Evolutionary conservation across 148 eudicot genomes (phyloP).

Genomic region (Cornus kousa): DNA sequence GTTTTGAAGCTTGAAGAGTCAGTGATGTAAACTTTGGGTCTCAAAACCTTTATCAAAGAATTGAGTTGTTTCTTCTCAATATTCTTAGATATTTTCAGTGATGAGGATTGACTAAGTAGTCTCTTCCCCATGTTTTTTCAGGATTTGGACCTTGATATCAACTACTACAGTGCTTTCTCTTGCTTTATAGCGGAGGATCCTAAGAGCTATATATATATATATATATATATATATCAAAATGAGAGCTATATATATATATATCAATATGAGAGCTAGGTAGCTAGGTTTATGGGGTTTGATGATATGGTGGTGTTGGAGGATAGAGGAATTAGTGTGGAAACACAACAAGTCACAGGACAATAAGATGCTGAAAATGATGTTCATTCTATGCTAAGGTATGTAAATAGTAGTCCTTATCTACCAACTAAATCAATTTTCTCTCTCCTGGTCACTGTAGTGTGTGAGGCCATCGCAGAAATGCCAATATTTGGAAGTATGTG

Average conservation of each 20-base stretch:
- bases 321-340: not conserved
- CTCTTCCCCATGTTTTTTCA: slow-evolving; percentile 14
- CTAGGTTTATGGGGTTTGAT: not conserved
- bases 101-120: slow-evolving; percentile 4
- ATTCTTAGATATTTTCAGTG: slow-evolving; percentile 17
- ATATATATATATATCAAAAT: too few species aligned
- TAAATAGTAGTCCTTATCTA: slow-evolving; percentile 12
- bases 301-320: not conserved
- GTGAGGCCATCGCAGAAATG: not conserved
- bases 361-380: slow-evolving; percentile 18
- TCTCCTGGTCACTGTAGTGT: slow-evolving; percentile 2
- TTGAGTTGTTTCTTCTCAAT: slow-evolving; percentile 22
- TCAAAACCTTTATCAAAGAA: slow-evolving; percentile 23
- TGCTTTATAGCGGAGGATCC: not conserved
- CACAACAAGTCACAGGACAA: slow-evolving; percentile 1
- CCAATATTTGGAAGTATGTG: slow-evolving; percentile 15
- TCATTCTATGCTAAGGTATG: not conserved
- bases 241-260: too few species aligned
- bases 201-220: not conserved
- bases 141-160: not conserved
- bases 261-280: too few species aligned
- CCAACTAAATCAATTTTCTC: not conserved
- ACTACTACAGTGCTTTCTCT: not conserved
- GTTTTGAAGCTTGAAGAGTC: slow-evolving; percentile 32
- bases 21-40: slow-evolving; percentile 36